These are phyloP conservation scores for Sugiyamaella chiloensis DNA, from an alignment of 805 yeast species.

Conservation along the genomic window DNA sequence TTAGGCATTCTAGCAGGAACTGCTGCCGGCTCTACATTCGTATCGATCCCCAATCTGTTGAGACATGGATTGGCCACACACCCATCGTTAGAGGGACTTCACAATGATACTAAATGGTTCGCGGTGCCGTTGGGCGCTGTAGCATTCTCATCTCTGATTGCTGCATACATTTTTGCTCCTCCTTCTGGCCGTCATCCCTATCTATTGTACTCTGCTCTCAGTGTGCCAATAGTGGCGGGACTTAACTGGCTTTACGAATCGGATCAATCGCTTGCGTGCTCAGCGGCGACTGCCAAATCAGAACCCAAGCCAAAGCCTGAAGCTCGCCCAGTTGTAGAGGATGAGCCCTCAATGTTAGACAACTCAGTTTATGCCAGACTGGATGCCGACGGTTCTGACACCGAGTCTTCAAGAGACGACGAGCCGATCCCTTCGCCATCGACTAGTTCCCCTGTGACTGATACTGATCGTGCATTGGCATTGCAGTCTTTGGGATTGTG, in stretches of 20 bases:
- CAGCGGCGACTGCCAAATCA: neutral
- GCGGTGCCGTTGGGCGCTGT: constrained; percentile 23
- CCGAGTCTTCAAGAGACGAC: constrained; percentile 7
- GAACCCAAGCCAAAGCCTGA: neutral
- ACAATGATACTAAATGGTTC: constrained; percentile 4
- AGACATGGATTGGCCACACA: neutral
- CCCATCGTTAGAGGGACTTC: neutral
- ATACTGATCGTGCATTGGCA: neutral
- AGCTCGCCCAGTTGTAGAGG: constrained; percentile 1
- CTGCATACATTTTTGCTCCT: constrained; percentile 28
- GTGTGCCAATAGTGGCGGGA: constrained; percentile 26
- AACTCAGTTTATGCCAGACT: constrained; percentile 20
- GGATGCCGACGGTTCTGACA: constrained; percentile 8
- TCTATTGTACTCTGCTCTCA: constrained; percentile 33
- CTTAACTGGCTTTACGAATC: constrained; percentile 11
- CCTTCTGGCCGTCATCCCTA: constrained; percentile 34
- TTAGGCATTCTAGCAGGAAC: constrained; percentile 37
- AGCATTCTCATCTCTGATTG: constrained; percentile 25
- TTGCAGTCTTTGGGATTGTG: constrained; percentile 10
- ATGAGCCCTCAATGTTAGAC: constrained; percentile 20
- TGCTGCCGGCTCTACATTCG: constrained; percentile 22
- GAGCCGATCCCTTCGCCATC: too few species aligned
- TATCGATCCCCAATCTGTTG: constrained; percentile 18
- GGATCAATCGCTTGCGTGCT: too few species aligned
- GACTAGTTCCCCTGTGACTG: neutral